Base-by-base conservation (phyloP, 2,329 filamentous ascomycete species). In the Fusarium tjaetaba region DNA sequence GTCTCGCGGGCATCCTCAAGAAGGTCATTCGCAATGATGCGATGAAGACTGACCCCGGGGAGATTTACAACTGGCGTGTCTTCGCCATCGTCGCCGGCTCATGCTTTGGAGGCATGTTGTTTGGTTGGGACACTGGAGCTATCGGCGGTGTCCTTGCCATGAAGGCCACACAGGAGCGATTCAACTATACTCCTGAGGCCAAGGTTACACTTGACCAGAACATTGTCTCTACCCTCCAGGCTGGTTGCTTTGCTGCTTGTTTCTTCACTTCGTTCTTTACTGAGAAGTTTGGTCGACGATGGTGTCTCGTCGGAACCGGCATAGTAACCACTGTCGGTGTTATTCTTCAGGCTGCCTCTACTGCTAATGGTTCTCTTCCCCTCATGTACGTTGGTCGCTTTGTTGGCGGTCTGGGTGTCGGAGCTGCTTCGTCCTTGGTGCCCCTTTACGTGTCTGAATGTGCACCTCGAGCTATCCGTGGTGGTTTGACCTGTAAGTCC, bases 51-150 rank as follows among this genome's bases (percentile, higher is more conserved):
- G 91, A 93, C 69, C 91, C 91, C 24, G 85, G 86, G 26, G 88
- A 92, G 79, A 90, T 93, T 67, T 93, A 93, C 82, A 90, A 90
- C 77, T 93, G 91, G 91, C 87, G 91, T 63, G 90, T 92, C 34
- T 89, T 91, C 72, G 86, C 86, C 64, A 84, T 92, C 73, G 90
- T 90, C 55, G 90, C 86, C 78, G 90, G 89, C 48, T 85, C 90
- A 45, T 93, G 91, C 81, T 93, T 92, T 68, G 92, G 92, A 68
- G 92, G 91, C 57, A 85, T 86, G 84, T 79, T 85, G 34, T 86
- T 86, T 56, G 84, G 84, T 48, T 85, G 84, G 84, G 84, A 86
- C 77, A 91, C 90, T 34, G 91, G 91, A 61, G 91, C 91, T 71
- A 92, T 93, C 70, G 90, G 91, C 42, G 91, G 91, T 74, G 89